Percentiles rank a stretch among this genome's conserved stretches.
These are phyloP conservation scores for Rubia tinctorum DNA, from an alignment of 305 asterid genomes.

Conservation along the genomic window DNA sequence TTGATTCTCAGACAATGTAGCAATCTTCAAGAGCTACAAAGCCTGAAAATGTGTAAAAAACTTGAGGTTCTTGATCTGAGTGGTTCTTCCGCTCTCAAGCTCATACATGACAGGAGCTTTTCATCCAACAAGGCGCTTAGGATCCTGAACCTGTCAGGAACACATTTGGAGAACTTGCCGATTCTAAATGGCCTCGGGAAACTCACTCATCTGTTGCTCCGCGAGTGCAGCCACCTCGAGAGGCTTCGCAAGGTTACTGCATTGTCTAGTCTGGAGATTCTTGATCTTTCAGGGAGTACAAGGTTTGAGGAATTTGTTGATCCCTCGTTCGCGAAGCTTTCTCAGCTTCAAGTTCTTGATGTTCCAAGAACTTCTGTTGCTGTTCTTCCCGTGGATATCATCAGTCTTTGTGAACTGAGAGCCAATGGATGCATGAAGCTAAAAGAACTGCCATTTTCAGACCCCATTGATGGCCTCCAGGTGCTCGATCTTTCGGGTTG, in stretches of 20 bases:
- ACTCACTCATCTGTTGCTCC: conserved; percentile 17
- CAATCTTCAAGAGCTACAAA: neutral
- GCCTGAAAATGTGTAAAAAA: conserved; percentile 1
- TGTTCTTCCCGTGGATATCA: conserved; percentile 16
- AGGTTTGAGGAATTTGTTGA: conserved; percentile 20
- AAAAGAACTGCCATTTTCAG: conserved; percentile 7
- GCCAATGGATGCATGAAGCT: conserved; percentile 10
- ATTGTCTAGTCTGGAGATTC: conserved; percentile 14
- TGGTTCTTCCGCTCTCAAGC: conserved; percentile 8
- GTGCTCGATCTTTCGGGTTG: conserved; percentile 23
- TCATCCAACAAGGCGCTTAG: neutral
- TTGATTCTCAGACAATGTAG: conserved; percentile 9
- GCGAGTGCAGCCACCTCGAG: conserved; percentile 12
- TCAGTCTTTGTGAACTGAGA: conserved; percentile 5
- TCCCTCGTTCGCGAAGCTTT: conserved; percentile 10
- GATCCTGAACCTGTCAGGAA: conserved; percentile 16
- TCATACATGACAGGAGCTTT: conserved; percentile 18
- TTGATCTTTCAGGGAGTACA: conserved; percentile 22
- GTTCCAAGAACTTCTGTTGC: conserved; percentile 14
- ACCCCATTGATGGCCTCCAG: conserved; percentile 14
- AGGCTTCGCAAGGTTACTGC: conserved; percentile 18
- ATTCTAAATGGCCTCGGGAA: conserved; percentile 10
- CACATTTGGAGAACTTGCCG: conserved; percentile 10
- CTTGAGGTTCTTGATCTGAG: conserved; percentile 17
- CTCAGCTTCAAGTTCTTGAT: conserved; percentile 12